Evolutionary conservation across 257 asterid species (phyloP), one percentile per base, ranked within the genome.

Genomic region (Nicotiana undulata): DNA sequence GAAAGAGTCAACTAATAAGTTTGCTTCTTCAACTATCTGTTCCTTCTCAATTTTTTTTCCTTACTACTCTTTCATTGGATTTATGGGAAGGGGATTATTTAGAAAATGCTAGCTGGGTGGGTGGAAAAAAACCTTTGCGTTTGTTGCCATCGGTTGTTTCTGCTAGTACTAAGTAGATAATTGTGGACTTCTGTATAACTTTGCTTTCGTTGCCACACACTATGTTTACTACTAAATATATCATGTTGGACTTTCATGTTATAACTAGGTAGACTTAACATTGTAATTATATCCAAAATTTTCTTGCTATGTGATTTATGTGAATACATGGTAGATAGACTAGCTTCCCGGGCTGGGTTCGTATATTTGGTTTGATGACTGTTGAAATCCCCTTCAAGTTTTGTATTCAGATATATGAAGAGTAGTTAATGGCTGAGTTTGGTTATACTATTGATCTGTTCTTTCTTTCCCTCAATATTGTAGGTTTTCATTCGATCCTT

Each of bases 401-500:
- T 63, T 46, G 58, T 28, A 26, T 79, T 61, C 34, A 31, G 68
- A 60, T 67, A 26, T 67, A 61, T 32, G 40, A 28, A 24, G 44
- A 64, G 9, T 24, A 63, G 24, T 65, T 70, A 34, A 16, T 24
- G 76, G 56, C 65, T 46, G 40, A 31, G 49, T 83, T 28, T 66
- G 29, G 31, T 81, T 76, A 18, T 44, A n/a, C 51, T 77, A 40
- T 77, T 77, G 68, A 78, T 63, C 65, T 77, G 56, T 83, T 85
- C 83, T 60, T 74, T 52, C 29, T 79, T 65, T 82, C 75, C 68
- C 64, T 29, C 32, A 11, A 77, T n/a, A 80, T 88, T 84, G 60
- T 87, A 95, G 99, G 90, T 93, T 95, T 90, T 90, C 97, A 24
- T 93, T 93, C 89, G 98, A 95, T 83, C 96, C 99, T 56, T 83